Evolutionary conservation across 208 protist genomes (phyloP), one percentile per base, ranked within the genome.

Genomic region (Leishmania mexicana): DNA sequence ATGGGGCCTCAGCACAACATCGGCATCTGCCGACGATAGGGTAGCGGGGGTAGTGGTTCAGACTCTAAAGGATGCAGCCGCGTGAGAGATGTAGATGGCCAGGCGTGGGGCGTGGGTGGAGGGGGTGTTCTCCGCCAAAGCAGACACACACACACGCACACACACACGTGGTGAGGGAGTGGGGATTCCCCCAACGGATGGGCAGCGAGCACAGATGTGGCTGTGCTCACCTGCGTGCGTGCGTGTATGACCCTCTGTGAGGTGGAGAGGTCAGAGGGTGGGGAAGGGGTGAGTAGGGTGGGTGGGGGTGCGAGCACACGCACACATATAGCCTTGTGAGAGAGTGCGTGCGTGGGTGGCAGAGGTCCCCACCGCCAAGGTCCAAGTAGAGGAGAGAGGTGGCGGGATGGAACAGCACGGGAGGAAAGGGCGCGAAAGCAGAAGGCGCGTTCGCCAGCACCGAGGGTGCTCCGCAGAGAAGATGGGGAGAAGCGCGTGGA

Each of bases 101-200:
- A 49, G 8, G 45, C 45, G 45, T 49, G 45, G 7, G 10, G 45
- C 45, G 45, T 49, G 45, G 45, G 45, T 49, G 54, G 19, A n/a
- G 54, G 21, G 13, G 4, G 54, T 28, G 15, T 8, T 15, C 31
- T 72, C 17, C 67, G 3, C 35, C 64, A 70, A 70, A 13, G 6
- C 64, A 70, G 1, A 70, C n/a, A 68, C 64, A 68, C 64, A 68
- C 64, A 68, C 64, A 68, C 64, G 35, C 64, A 70, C 64, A n/a
- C 15, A 62, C 24, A n/a, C 21, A 19, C 10, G 6, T 38, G 60
- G 8, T n/a, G 21, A 40, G 4, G n/a, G n/a, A 67, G 21, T 13
- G 60, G 60, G 15, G 60, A 67, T 5, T 5, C 54, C 6, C 19
- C 51, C 2, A 10, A 28, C 49, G 0, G 6, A 60, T 28, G 54